Percentiles rank a stretch among this genome's conserved stretches.
phyloP scores from a whole-genome alignment of 2,329 filamentous ascomycete genomes.

The Pyrenophora graminea region DNA sequence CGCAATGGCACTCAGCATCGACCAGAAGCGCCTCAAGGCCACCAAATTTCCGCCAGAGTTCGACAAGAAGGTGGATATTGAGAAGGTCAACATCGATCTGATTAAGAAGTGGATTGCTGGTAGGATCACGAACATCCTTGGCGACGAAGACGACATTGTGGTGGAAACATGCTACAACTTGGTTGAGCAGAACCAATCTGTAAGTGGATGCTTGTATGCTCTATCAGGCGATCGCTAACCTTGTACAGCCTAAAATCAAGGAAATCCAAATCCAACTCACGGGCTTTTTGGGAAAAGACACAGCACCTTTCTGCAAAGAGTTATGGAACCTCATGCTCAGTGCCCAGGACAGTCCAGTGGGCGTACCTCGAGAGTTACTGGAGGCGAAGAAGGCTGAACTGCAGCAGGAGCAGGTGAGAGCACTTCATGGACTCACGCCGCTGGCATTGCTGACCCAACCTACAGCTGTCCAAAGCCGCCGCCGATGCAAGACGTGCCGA shows the following conservation, averaged over 20 bases:
- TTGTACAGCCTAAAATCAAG: conserved; percentile 85
- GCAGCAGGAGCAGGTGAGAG: conserved; percentile 84
- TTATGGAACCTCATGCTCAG: conserved; percentile 91
- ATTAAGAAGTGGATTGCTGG: conserved; percentile 99
- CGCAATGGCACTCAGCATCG: conserved; percentile 78
- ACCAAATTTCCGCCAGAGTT: conserved; percentile 96
- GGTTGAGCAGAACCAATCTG: conserved; percentile 74
- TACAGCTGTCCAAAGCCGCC: conserved; percentile 80
- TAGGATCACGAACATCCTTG: conserved; percentile 83
- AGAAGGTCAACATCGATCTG: conserved; percentile 94
- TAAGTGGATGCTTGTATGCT: conserved; percentile 54
- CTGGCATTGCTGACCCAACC: conserved; percentile 23
- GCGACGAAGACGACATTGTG: conserved; percentile 93
- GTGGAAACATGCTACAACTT: conserved; percentile 78
- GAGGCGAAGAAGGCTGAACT: conserved; percentile 96
- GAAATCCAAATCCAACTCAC: conserved; percentile 91
- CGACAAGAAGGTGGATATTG: conserved; percentile 93
- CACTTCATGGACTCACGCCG: neutral
- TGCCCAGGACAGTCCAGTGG: conserved; percentile 83
- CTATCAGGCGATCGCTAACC: conserved; percentile 15
- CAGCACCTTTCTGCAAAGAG: conserved; percentile 85
- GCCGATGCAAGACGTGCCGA: conserved; percentile 75
- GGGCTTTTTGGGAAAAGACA: conserved; percentile 93
- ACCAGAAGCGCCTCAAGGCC: conserved; percentile 84
- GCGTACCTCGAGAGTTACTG: conserved; percentile 89